Percentiles rank a stretch among this genome's conserved stretches.
Evolutionary conservation across 148 eudicot genomes (phyloP).

Genomic region (Beta vulgaris): DNA sequence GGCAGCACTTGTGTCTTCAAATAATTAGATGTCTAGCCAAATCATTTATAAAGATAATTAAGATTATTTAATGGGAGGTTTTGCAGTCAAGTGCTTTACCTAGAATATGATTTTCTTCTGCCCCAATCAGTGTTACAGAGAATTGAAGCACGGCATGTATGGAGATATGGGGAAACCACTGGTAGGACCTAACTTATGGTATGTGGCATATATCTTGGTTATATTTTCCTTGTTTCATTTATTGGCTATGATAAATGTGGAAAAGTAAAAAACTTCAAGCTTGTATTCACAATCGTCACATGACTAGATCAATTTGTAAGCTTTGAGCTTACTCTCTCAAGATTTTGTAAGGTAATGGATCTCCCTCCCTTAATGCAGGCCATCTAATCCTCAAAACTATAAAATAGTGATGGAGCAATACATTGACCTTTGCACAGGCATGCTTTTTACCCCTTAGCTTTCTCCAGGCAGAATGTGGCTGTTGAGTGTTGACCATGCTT

Average conservation of each 20-base stretch:
- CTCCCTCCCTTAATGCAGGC: constrained; percentile 53
- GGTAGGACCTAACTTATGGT: constrained; percentile 87
- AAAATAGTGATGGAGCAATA: constrained; percentile 76
- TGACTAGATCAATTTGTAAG: neutral
- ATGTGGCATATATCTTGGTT: constrained; percentile 20
- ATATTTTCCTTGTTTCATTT: neutral
- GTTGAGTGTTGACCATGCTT: neutral
- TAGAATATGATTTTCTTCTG: neutral
- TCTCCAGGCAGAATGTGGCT: neutral
- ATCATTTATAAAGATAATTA: neutral
- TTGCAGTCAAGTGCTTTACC: neutral
- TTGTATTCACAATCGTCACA: neutral
- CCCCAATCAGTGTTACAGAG: constrained; percentile 68
- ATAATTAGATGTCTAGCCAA: neutral
- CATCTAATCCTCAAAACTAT: constrained; percentile 59
- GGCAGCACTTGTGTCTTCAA: neutral
- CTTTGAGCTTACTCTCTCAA: neutral
- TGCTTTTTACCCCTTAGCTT: constrained; percentile 1
- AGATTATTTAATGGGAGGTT: neutral
- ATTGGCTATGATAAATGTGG: too few species aligned
- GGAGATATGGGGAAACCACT: constrained; percentile 67
- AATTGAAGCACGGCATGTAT: constrained; percentile 57
- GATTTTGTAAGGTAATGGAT: neutral
- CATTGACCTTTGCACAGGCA: constrained; percentile 70
- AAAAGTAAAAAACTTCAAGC: too few species aligned